A percentile compares a stretch with the other conserved stretches of the same genome.
Conservation (phyloP, 257 asterid species). For the Nicotiana noctiflora region DNA sequence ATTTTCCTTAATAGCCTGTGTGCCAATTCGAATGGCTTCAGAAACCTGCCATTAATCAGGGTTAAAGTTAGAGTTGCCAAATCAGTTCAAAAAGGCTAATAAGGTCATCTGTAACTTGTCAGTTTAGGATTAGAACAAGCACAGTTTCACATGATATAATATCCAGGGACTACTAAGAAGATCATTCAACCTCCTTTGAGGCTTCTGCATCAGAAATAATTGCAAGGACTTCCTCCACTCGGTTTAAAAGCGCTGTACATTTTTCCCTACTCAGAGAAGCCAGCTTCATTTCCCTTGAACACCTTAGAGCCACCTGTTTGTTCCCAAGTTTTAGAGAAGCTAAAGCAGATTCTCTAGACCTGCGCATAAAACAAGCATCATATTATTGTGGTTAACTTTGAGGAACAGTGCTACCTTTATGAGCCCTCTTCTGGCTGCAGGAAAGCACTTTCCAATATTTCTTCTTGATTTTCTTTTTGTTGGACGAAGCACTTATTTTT, state of each 20-base stretch:
- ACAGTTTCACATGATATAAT: neutral
- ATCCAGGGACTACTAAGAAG: neutral
- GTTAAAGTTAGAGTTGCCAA: slow-evolving; percentile 4
- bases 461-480: neutral
- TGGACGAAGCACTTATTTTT: neutral
- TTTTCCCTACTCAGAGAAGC: slow-evolving; percentile 67
- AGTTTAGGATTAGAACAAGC: neutral
- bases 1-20: slow-evolving; percentile 53
- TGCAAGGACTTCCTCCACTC: slow-evolving; percentile 68
- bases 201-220: slow-evolving; percentile 69
- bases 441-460: neutral
- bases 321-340: slow-evolving; percentile 53
- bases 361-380: slow-evolving; percentile 27
- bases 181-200: slow-evolving; percentile 60
- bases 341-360: slow-evolving; percentile 52
- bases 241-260: slow-evolving; percentile 54
- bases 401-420: neutral
- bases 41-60: slow-evolving; percentile 44
- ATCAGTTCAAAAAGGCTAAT: neutral
- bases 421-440: neutral
- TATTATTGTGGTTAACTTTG: neutral
- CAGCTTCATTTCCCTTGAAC: slow-evolving; percentile 56
- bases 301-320: slow-evolving; percentile 55
- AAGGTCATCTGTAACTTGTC: neutral
- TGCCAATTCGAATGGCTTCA: slow-evolving; percentile 65